Base-by-base conservation (phyloP, 805 yeast species). In the Spencermartinsiella europaea region DNA sequence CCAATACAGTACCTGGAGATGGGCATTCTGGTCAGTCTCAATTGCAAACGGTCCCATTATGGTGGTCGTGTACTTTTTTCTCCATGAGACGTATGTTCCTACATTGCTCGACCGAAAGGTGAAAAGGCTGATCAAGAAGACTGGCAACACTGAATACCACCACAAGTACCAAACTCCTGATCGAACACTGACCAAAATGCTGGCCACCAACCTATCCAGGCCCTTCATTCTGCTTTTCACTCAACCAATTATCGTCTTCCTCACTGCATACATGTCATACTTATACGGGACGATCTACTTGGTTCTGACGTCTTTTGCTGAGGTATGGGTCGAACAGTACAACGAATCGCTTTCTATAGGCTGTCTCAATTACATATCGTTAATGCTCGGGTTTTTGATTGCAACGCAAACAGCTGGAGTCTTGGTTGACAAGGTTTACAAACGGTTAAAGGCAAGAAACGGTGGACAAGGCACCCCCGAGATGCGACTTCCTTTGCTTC, bases 271-370 rank as follows among this genome's bases (percentile, higher is more conserved):
- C 59, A 72, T 79, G 76, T 85, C 87, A 1, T 78, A 79, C 58
- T 68, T 74, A 10, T 82, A 80, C 58, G 87, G 85, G 7, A 75
- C 79, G 62, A 68, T 80, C 70, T 81, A 81, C 62, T 66, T 81
- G 45, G 65, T 81, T 68, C 70, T 81, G 42, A 79, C 77, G 20
- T 71, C 82, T 2, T 80, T 77, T 63, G 85, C 86, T 1, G 47
- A 64, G 1, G 73, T 79, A 21, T 80, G 75, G 71, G 61, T 65
- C 15, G 58, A 54, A 0, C 51, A 54, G n/a, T 81, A 81, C 55
- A 76, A 76, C 4, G 76, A 71, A 58, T 53, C 64, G 21, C 56
- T 59, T 12, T 76, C 77, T 38, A 68, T 73, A 21, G 66, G 74
- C n/a, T 86, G 87, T 1, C 66, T 81, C 34, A 74, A 79, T 76